Conservation (phyloP, 179 eudicot genomes). For the Corrigiola litoralis region DNA sequence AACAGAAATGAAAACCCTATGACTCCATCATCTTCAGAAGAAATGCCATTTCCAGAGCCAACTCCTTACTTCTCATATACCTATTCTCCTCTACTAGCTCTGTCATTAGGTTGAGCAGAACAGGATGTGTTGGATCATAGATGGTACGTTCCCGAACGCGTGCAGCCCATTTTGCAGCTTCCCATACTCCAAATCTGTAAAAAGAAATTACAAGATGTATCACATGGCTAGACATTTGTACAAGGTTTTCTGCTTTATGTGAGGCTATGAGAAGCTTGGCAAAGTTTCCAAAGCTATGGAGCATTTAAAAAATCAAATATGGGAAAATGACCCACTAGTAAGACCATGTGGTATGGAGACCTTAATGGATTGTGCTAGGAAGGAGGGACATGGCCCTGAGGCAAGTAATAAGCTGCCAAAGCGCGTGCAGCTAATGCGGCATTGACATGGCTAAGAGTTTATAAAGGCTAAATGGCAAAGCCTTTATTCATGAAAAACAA, state of each 20-base stretch:
- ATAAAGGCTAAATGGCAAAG: too few relatives aligned
- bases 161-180: constrained; percentile 97
- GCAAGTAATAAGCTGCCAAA: too few relatives aligned
- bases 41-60: constrained; percentile 79
- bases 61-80: constrained; percentile 83
- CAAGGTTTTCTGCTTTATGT: not conserved
- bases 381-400: too few relatives aligned
- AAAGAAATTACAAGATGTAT: not conserved
- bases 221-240: too few relatives aligned
- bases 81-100: constrained; percentile 86
- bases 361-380: too few relatives aligned
- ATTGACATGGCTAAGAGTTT: too few relatives aligned
- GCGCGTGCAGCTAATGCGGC: too few relatives aligned
- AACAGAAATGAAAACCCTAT: constrained; percentile 14
- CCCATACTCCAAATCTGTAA: constrained; percentile 93
- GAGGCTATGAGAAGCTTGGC: not conserved
- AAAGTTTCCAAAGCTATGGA: not conserved
- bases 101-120: constrained; percentile 67
- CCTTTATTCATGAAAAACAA: too few relatives aligned
- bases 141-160: constrained; percentile 65
- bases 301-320: not conserved
- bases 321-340: too few relatives aligned
- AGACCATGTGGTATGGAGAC: too few relatives aligned
- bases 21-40: constrained; percentile 67
- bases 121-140: constrained; percentile 70